Evolutionary conservation across 352 stramenopile species (phyloP).

Genomic region (Phytophthora pisi): DNA sequence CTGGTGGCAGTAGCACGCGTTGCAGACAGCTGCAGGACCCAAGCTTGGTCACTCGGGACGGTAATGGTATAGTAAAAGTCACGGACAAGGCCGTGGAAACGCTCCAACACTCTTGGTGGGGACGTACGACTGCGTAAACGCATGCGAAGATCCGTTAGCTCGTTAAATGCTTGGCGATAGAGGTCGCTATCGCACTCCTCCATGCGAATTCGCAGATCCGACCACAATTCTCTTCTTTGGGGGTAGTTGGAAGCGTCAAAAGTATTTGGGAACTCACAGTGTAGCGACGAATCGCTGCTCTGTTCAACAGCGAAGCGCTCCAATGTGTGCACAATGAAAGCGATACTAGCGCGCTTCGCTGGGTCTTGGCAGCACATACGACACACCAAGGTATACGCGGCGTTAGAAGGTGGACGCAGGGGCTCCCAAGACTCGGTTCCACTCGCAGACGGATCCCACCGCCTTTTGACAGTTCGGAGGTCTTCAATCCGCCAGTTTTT

Average conservation of each 20-base stretch:
- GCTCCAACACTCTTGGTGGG: not conserved
- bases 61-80: not conserved
- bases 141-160: not conserved
- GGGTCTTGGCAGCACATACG: conserved; percentile 8
- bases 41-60: conserved; percentile 1
- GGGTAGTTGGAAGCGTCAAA: not conserved
- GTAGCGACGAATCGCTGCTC: not conserved
- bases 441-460: not conserved
- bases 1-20: not conserved
- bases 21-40: conserved; percentile 1
- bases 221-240: not conserved
- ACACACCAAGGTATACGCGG: conserved; percentile 1
- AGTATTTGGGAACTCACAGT: not conserved
- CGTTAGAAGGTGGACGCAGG: not conserved
- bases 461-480: not conserved
- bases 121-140: not conserved
- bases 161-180: not conserved
- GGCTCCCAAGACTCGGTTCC: not conserved
- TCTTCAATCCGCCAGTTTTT: not conserved
- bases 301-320: not conserved
- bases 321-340: conserved; percentile 1
- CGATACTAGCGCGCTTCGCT: conserved; percentile 1
- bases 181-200: not conserved
- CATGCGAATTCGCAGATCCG: conserved; percentile 1
- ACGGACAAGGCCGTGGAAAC: not conserved